Evolutionary conservation across 805 yeast genomes (phyloP).

Genomic region (Starmerella sp.): DNA sequence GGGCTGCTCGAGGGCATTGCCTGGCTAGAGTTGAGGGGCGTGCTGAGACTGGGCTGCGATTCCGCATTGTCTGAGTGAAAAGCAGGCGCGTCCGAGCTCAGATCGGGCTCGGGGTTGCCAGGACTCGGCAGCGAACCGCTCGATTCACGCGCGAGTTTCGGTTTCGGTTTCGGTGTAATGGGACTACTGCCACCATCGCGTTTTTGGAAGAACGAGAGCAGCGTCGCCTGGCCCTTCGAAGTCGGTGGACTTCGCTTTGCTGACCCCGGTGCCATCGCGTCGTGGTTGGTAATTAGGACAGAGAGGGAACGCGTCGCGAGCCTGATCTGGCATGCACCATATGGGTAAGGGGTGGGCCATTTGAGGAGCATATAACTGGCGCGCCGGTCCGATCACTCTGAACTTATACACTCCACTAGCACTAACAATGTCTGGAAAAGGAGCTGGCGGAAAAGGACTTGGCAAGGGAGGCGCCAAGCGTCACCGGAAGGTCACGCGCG

Average conservation of each 20-base stretch:
- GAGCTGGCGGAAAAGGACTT: slow-evolving; percentile 99
- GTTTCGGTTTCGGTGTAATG: not conserved
- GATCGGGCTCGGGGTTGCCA: not conserved
- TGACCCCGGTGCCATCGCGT: slow-evolving; percentile 2
- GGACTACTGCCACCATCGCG: not conserved
- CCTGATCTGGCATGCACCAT: not conserved
- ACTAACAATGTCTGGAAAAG: slow-evolving; percentile 84
- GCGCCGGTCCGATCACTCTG: not conserved
- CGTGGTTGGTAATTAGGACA: not conserved
- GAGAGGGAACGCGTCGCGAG: not conserved
- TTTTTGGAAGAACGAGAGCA: slow-evolving; percentile 18
- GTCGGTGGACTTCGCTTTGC: slow-evolving; percentile 2
- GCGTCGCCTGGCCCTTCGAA: slow-evolving; percentile 12
- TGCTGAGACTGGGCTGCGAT: slow-evolving; percentile 4
- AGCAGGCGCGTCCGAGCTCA: not conserved
- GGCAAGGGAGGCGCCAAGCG: slow-evolving; percentile 99
- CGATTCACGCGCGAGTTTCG: not conserved
- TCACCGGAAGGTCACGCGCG: slow-evolving; percentile 99
- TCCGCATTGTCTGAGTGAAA: not conserved
- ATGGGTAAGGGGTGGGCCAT: not conserved
- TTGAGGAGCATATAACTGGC: not conserved
- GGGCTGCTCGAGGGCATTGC: slow-evolving; percentile 10
- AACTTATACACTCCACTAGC: not conserved
- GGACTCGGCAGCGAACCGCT: not conserved
- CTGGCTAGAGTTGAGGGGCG: slow-evolving; percentile 11